These are phyloP conservation scores for Penicillium brasilianum DNA, from an alignment of 2,329 filamentous ascomycete species.

Conservation along the genomic window DNA sequence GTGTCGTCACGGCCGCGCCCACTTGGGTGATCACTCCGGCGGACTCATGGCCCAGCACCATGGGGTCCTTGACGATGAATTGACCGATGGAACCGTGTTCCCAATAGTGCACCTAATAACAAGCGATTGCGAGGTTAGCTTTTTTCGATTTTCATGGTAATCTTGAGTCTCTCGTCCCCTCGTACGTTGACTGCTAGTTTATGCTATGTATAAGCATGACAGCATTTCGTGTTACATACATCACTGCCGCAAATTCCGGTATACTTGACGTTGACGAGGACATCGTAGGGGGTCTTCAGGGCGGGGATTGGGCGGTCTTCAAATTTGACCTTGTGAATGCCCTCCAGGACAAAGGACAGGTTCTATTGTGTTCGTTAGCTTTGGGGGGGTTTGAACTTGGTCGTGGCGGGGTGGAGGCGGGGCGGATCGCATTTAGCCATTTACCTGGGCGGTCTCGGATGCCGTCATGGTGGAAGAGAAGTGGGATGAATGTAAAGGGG, in stretches of 20 bases:
- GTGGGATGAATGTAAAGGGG: neutral
- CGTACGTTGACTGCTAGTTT: neutral
- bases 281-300: conserved; percentile 71
- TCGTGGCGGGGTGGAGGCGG: conserved; percentile 7
- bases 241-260: conserved; percentile 90
- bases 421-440: conserved; percentile 6
- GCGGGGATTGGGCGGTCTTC: conserved; percentile 75
- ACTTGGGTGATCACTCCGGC: conserved; percentile 67
- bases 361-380: conserved; percentile 59
- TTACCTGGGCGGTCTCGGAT: conserved; percentile 30
- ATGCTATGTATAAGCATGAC: neutral
- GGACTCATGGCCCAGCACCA: conserved; percentile 71
- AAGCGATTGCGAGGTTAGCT: conserved; percentile 4
- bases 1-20: conserved; percentile 61
- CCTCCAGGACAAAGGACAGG: conserved; percentile 82
- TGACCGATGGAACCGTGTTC: conserved; percentile 52
- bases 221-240: conserved; percentile 52
- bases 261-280: conserved; percentile 80
- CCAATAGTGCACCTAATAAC: conserved; percentile 53
- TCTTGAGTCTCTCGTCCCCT: neutral
- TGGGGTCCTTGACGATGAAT: conserved; percentile 52
- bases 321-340: conserved; percentile 72
- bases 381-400: neutral
- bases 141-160: neutral
- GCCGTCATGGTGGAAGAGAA: conserved; percentile 12